Base-by-base conservation (phyloP, 2,329 filamentous ascomycete genomes). In the Aspergillus udagawae region DNA sequence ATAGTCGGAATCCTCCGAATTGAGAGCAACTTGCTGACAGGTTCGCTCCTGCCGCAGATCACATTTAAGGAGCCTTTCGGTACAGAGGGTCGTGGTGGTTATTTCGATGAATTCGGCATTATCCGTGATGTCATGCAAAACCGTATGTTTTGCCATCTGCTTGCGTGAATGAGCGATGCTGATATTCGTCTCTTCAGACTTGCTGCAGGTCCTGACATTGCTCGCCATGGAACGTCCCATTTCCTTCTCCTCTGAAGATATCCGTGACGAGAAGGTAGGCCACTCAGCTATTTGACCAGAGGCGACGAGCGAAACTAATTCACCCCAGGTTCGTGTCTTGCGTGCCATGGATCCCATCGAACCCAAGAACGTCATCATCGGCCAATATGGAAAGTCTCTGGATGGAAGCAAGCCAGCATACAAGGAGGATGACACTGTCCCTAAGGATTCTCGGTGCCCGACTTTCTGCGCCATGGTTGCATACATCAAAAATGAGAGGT, bases 41-140 rank as follows among this genome's bases (percentile, higher is more conserved):
- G 29, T 54, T 66, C 54, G 67, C 49, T 23, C 5, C 14, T 32
- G 25, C 23, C 41, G 49, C 60, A 85, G 81, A 97, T 99, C 73
- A 91, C 94, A 50, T 99, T 99, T 84, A 99, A 99, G 82, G 94
- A 99, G 81, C 94, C 94, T 7, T 99, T 99, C 71, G 95, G 94
- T 67, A 99, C 94, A 23, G 94, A 99, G 76, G 95, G 94, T 54
- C 90, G 94, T 72, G 94, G 95, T 63, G 94, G 94, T 56, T 99
- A 99, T 82, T 99, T 99, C 73, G 95, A 99, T 73, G 94, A 99
- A 80, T 99, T 99, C 70, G 95, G 94, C 72, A 99, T 99, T 76
- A 92, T 99, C 70, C 92, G 95, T 73, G 95, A 99, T 81, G 94
- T 99, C 66, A 97, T 99, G 94, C 94, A 99, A 80, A 99, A 99